Conservation (phyloP, 352 stramenopile species). For the Phytophthora pseudosyringae region DNA sequence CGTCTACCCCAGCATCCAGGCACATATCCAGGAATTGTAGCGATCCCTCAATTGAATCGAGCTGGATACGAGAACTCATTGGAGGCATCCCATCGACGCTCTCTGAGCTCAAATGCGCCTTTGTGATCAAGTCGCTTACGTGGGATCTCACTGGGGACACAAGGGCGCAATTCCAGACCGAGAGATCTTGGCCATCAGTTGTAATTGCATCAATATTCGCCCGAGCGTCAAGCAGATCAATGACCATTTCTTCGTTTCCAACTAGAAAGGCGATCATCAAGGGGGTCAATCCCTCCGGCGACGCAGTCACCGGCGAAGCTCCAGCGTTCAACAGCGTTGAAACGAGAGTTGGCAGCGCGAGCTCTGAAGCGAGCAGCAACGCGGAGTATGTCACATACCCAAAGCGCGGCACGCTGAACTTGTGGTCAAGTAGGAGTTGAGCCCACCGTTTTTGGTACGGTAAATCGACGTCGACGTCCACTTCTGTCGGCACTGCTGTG, state of each 20-base stretch:
- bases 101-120: constrained; percentile 11
- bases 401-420: constrained; percentile 52
- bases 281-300: constrained; percentile 46
- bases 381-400: constrained; percentile 55
- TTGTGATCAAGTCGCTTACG: constrained; percentile 27
- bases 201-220: constrained; percentile 69
- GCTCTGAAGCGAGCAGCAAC: constrained; percentile 61
- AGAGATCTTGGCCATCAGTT: constrained; percentile 49
- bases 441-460: constrained; percentile 51
- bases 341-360: constrained; percentile 40
- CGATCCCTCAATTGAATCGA: constrained; percentile 47
- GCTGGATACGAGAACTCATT: constrained; percentile 18
- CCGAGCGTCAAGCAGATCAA: constrained; percentile 35
- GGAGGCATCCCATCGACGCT: neutral
- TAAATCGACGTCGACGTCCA: constrained; percentile 10
- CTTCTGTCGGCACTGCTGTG: neutral
- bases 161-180: constrained; percentile 64
- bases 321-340: constrained; percentile 47
- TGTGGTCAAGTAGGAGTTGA: constrained; percentile 48
- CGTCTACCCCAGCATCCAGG: constrained; percentile 49
- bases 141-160: constrained; percentile 34
- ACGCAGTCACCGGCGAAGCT: constrained; percentile 38
- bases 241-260: constrained; percentile 44
- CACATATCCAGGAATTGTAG: constrained; percentile 44
- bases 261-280: constrained; percentile 70